Base-by-base conservation (phyloP, 768 basidiomycete genomes). In the Pleurotus platypus region DNA sequence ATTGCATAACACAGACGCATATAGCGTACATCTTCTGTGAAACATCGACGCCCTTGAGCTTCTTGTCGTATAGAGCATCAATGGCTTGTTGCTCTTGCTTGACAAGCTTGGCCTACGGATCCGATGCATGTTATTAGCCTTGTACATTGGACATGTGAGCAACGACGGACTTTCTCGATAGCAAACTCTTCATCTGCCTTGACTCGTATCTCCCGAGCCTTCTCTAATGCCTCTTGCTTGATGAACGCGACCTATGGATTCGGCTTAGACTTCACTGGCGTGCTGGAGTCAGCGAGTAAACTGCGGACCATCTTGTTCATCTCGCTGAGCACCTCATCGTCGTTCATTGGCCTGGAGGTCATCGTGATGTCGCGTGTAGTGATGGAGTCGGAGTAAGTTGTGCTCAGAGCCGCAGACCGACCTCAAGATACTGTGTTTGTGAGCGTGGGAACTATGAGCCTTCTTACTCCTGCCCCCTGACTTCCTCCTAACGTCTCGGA, bases 111-210 rank as follows among this genome's bases (percentile, higher is more conserved):
- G 95, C 96, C 95, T 98, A 66, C 26, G 24, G 13, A 18, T 43
- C 45, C 27, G 5, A 55, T 49, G 55, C 18, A 11, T 49, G 20
- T 15, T 6, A 13, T n/a, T 18, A 46, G 22, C 39, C 56, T 26
- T 55, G 18, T 40, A 39, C 22, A 12, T 2, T 35, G 30, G 2
- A 11, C 8, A 35, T 4, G 1, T 26, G 49, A 37, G 1, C 15
- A 45, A 45, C 20, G 2, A 45, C 58, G 42, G 24, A 87, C 95
- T 84, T 99, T 99, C 72, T 99, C 97, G 63, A 99, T 98, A 16
- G 96, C 90, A 68, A 98, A 98, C 75, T 99, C 96, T 71, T 98
- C 95, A 60, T 99, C 94, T 0, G 97, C 96, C 72, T 99, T 99
- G 59, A 98, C 93, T 61, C 83, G 88, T 60, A 99, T 94, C 75